Evolutionary conservation across 768 basidiomycete genomes (phyloP), one percentile per base, ranked within the genome.

Genomic region (Pleurotus sapidus): DNA sequence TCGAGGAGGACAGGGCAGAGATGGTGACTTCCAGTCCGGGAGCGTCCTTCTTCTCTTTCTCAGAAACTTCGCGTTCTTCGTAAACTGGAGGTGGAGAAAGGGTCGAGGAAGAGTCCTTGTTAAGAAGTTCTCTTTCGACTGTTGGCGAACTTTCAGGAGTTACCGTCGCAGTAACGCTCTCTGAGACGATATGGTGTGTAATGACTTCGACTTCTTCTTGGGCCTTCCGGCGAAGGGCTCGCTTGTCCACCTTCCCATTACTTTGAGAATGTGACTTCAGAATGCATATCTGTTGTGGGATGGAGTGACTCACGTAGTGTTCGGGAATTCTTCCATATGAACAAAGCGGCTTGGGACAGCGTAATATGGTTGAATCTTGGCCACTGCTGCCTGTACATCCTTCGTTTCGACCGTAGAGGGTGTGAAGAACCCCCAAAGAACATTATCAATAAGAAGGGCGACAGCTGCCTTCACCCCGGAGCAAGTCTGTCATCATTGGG

Each of bases 221-320:
- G 2, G 71, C 75, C 25, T 77, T 55, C 49, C 73, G 69, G 17
- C 74, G 73, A 17, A 82, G 68, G 34, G 70, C 77, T 37, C 74
- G 68, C 64, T 79, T 78, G 66, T 83, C 81, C n/a, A 76, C 75
- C 65, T 83, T 83, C 11, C 76, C 77, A 56, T 82, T 82, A 8
- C 80, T 79, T 61, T 23, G 49, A 40, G 37, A 40, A 54, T 49
- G 24, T 55, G 37, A 59, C 49, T n/a, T 8, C 12, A 46, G n/a
- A 45, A 18, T 24, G 49, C n/a, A 5, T 8, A 37, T 5, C 47
- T 15, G 27, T 48, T 40, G 14, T 12, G 46, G 27, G 20, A 23
- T 20, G 53, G 30, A 54, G 17, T 14, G n/a, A 62, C 79, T 60
- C 65, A 82, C 80, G 72, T 59, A 18, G 84, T 86, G 62, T 79